Conservation (phyloP, 768 basidiomycete genomes). For the Suillus clintonianus region DNA sequence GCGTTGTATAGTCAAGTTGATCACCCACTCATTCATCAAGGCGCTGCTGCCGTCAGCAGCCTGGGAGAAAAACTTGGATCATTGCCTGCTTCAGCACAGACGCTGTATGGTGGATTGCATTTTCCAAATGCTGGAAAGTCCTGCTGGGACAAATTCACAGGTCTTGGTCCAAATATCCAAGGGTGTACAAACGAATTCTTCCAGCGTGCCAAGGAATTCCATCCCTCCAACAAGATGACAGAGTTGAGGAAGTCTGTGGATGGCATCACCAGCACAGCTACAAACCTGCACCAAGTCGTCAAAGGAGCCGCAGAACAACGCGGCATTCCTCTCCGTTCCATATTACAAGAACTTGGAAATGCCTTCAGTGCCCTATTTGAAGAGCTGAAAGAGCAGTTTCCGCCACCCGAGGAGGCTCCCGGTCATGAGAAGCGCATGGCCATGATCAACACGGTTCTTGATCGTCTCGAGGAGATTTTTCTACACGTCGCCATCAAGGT, state of each 20-base stretch:
- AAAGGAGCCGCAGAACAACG: background rate
- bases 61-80: background rate
- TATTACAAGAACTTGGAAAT: slow-evolving; percentile 22
- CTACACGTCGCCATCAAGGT: slow-evolving; percentile 20
- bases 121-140: background rate
- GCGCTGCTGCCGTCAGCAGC: background rate
- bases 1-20: background rate
- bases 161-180: background rate
- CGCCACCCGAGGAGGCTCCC: slow-evolving; percentile 32
- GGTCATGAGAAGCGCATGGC: slow-evolving; percentile 26
- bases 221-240: background rate
- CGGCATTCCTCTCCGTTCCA: slow-evolving; percentile 10
- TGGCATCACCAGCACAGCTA: background rate
- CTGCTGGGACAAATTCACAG: background rate
- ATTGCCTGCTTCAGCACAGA: background rate
- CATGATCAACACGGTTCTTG: slow-evolving; percentile 23
- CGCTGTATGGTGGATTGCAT: background rate
- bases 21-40: background rate
- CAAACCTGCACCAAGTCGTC: background rate
- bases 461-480: slow-evolving; percentile 26
- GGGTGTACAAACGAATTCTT: background rate
- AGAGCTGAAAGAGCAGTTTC: slow-evolving; percentile 27
- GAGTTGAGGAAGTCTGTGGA: background rate
- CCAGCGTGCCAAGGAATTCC: background rate
- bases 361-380: slow-evolving; percentile 17